A percentile compares a stretch with the other conserved stretches of the same genome.
Conservation (phyloP, 2,329 filamentous ascomycete species). For the Botrytis sinoallii region DNA sequence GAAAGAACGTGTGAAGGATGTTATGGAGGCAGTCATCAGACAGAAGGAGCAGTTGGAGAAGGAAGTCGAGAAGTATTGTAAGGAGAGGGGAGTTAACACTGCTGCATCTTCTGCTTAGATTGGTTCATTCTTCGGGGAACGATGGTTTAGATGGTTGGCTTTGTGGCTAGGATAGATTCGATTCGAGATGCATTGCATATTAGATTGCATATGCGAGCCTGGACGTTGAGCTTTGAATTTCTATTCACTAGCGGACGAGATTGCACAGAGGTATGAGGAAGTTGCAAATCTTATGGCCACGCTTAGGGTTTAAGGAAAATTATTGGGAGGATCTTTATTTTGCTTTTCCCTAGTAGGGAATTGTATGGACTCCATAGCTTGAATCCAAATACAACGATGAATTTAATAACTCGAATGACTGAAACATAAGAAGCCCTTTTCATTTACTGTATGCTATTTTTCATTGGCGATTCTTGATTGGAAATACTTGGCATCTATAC, state of each 20-base stretch:
- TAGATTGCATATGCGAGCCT: not conserved
- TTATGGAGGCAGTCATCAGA: conserved; percentile 64
- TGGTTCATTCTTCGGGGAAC: not conserved
- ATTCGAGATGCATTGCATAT: not conserved
- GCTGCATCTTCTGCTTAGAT: not conserved
- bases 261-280: not conserved
- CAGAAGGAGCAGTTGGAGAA: conserved; percentile 66
- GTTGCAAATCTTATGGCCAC: not conserved
- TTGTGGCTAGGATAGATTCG: not conserved
- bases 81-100: conserved; percentile 46
- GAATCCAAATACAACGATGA: not conserved
- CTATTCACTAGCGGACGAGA: not conserved
- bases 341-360: not conserved
- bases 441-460: not conserved
- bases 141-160: not conserved
- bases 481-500: not conserved
- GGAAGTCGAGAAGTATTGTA: conserved; percentile 74
- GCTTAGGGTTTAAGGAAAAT: not conserved
- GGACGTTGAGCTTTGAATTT: too few relatives aligned
- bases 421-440: not conserved
- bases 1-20: conserved; percentile 59
- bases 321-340: not conserved
- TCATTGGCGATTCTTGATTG: not conserved
- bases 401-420: not conserved
- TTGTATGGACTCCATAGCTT: not conserved